phyloP scores from a whole-genome alignment of 768 basidiomycete genomes.

The Lactarius hengduanensis region DNA sequence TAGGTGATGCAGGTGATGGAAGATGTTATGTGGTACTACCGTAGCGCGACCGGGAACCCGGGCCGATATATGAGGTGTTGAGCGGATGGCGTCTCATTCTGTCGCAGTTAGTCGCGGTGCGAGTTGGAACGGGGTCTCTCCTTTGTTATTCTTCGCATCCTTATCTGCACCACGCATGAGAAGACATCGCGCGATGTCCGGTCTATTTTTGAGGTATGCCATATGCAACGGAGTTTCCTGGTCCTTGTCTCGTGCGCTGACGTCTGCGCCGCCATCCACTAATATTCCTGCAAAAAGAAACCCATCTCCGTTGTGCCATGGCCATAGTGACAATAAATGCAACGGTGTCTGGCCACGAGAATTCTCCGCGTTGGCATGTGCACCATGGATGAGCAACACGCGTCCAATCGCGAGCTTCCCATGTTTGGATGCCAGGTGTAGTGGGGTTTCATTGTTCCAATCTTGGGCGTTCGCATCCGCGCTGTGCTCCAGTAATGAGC shows the following conservation, averaged over 20 bases:
- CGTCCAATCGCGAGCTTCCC: background rate
- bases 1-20: too few relatives aligned
- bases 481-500: background rate
- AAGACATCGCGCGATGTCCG: background rate
- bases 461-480: background rate
- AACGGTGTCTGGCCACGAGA: background rate
- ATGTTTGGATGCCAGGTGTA: background rate
- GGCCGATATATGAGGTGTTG: too few relatives aligned
- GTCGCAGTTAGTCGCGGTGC: background rate
- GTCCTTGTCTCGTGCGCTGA: background rate
- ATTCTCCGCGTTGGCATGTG: background rate
- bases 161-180: background rate
- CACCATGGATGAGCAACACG: background rate
- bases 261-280: background rate
- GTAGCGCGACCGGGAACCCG: too few relatives aligned
- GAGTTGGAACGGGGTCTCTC: background rate
- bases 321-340: background rate
- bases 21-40: too few relatives aligned
- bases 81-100: background rate
- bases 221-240: background rate
- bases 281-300: background rate
- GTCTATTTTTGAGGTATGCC: background rate
- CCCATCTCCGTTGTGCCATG: background rate
- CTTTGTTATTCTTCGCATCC: background rate
- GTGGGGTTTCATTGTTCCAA: background rate